Percentiles rank a stretch among this genome's conserved stretches.
Conservation (phyloP, 805 yeast species). For the Yarrowia osloensis region DNA sequence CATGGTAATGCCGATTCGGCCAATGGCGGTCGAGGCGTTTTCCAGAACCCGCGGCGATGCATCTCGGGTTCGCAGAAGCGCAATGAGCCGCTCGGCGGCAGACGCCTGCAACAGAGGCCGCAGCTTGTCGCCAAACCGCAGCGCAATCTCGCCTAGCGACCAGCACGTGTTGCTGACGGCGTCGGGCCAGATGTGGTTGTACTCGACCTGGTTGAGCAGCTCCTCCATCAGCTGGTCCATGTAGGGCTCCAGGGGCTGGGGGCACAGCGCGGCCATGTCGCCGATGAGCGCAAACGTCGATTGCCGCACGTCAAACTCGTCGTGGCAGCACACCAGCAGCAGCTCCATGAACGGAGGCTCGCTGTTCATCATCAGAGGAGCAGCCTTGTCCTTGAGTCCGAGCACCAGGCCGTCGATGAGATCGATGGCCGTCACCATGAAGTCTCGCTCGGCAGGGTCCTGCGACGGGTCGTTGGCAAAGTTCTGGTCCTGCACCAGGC, state of each 20-base stretch:
- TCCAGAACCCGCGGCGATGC: constrained; percentile 70
- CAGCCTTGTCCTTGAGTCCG: constrained; percentile 70
- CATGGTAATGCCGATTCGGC: constrained; percentile 71
- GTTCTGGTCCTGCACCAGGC: constrained; percentile 66
- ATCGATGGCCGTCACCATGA: constrained; percentile 84
- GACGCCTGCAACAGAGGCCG: constrained; percentile 57
- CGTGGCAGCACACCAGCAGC: constrained; percentile 69
- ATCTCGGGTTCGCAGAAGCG: constrained; percentile 41
- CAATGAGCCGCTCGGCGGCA: constrained; percentile 58
- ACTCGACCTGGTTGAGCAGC: constrained; percentile 64
- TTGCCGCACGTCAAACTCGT: constrained; percentile 87
- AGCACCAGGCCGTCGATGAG: constrained; percentile 90
- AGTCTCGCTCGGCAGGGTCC: constrained; percentile 82
- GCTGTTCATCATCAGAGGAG: constrained; percentile 49
- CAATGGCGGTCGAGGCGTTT: constrained; percentile 86
- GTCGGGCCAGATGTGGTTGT: constrained; percentile 63
- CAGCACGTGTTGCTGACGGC: constrained; percentile 89
- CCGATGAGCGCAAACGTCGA: constrained; percentile 88
- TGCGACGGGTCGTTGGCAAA: constrained; percentile 61
- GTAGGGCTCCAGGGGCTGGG: constrained; percentile 39
- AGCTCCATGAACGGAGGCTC: constrained; percentile 57
- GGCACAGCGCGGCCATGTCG: constrained; percentile 60
- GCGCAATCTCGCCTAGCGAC: constrained; percentile 86
- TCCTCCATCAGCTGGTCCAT: constrained; percentile 44
- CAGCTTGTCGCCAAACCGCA: constrained; percentile 51